phyloP scores from a whole-genome alignment of 108 stramenopile genomes.

The Epithemia pelagica region DNA sequence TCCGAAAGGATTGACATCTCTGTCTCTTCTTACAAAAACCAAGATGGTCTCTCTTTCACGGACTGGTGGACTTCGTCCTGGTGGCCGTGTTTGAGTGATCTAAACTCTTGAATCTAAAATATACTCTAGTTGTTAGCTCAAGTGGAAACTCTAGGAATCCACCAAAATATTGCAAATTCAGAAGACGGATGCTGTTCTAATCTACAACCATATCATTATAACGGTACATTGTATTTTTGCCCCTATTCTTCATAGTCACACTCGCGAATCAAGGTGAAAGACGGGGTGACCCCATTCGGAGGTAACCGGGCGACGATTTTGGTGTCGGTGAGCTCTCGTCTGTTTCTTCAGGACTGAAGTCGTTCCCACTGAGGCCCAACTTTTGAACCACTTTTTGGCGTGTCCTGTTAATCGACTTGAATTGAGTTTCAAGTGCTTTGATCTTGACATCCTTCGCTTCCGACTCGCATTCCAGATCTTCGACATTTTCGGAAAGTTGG shows the following conservation, averaged over 20 bases:
- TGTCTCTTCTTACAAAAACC: neutral
- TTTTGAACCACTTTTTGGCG: slow-evolving; percentile 2
- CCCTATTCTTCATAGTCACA: too few relatives aligned
- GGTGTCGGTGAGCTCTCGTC: too few relatives aligned
- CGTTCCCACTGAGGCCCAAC: neutral
- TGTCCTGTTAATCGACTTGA: slow-evolving; percentile 3
- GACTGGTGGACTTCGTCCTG: neutral
- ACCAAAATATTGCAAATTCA: too few relatives aligned
- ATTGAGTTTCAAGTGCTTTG: neutral
- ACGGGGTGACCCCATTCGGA: neutral
- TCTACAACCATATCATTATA: too few relatives aligned
- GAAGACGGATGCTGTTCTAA: too few relatives aligned
- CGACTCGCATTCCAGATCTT: neutral
- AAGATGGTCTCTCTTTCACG: neutral
- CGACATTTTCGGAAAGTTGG: neutral
- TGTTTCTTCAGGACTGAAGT: too few relatives aligned
- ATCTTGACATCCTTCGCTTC: slow-evolving; percentile 1
- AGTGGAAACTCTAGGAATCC: too few relatives aligned
- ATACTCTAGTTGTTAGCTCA: too few relatives aligned
- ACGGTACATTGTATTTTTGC: too few relatives aligned
- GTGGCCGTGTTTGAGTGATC: too few relatives aligned
- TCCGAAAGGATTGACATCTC: neutral
- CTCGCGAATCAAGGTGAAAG: neutral
- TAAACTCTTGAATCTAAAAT: too few relatives aligned
- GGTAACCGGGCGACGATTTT: neutral